Base-by-base conservation (phyloP, 768 basidiomycete genomes). In the Boletellus ananiceps region DNA sequence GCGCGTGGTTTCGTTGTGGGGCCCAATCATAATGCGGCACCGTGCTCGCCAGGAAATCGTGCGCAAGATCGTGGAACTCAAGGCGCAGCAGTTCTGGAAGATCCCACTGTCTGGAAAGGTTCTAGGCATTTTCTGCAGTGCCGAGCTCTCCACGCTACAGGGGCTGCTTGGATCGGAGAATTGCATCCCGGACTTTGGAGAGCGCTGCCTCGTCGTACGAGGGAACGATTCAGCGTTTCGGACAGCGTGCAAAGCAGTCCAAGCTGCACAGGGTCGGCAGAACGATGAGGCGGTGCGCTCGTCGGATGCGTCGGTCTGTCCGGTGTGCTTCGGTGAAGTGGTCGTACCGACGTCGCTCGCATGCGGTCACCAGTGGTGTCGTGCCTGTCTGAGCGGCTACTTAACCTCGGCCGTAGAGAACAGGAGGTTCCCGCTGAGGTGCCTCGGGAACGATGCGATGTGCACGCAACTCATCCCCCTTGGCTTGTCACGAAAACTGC, bases 341-440 rank as follows among this genome's bases (percentile, higher is more conserved):
- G 67, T 75, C 0, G 63, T 73, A 1, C 83, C 83, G 0, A 62
- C 82, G 3, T 71, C 70, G 11, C 71, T 89, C 1, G 63, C 60
- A 9, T 92, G 88, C 54, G 80, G 83, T 2, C 88, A 92, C 62
- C 57, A 58, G 1, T 88, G 81, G 78, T 91, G 88, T 60, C 75
- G 76, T 33, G 51, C 71, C 3, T 92, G 88, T 60, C 61, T 91
- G 18, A 57, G 64, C 7, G 65, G 71, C 27, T 90, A 87, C 60
- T 70, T 91, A 16, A 61, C 65, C 3, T 76, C 85, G 1, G 71
- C 85, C 1, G 67, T 77, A 18, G 78, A 81, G 29, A 79, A 73
- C 56, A 77, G 75, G 41, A 67, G 65, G 12, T 90, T 90, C 70
- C 88, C 89, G 0, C 61, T 91, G n/a, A 76, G 64, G 15, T 92